These are phyloP conservation scores for Tricharina praecox DNA, from an alignment of 495 filamentous ascomycete species.

Conservation along the genomic window DNA sequence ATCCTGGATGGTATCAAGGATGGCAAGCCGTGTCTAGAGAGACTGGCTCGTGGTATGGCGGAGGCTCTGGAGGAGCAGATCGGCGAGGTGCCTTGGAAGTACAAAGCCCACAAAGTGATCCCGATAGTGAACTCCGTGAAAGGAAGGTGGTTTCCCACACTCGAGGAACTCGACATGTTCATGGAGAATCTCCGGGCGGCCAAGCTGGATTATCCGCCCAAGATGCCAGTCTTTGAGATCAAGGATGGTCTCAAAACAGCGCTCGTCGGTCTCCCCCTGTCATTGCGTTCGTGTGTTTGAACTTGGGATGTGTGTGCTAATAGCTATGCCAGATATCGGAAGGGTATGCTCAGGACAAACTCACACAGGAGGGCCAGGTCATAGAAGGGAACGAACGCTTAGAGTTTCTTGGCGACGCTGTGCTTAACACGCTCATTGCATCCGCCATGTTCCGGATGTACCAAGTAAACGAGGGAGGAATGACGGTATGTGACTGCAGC, in stretches of 20 bases:
- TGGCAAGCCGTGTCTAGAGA: background rate
- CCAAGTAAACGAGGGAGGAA: constrained; percentile 6
- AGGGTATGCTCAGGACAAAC: background rate
- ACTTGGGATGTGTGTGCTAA: background rate
- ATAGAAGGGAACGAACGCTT: constrained; percentile 8
- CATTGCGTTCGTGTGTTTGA: too few species aligned
- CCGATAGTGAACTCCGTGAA: background rate
- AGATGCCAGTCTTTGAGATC: constrained; percentile 1
- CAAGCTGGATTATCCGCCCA: constrained; percentile 3
- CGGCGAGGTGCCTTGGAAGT: background rate
- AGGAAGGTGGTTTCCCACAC: background rate
- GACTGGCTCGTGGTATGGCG: background rate
- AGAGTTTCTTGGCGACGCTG: constrained; percentile 7
- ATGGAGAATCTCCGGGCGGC: background rate
- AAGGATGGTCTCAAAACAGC: constrained; percentile 2
- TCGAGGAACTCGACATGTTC: background rate
- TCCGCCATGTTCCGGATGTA: constrained; percentile 2
- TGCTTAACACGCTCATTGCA: background rate
- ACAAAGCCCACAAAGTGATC: background rate
- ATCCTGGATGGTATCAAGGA: background rate
- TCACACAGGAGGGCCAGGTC: background rate
- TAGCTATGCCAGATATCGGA: constrained; percentile 1
- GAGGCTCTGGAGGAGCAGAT: background rate
- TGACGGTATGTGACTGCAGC: constrained; percentile 5
- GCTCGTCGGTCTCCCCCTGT: background rate